Base-by-base conservation (phyloP, 2,329 filamentous ascomycete genomes). In the Talaromyces sp. region DNA sequence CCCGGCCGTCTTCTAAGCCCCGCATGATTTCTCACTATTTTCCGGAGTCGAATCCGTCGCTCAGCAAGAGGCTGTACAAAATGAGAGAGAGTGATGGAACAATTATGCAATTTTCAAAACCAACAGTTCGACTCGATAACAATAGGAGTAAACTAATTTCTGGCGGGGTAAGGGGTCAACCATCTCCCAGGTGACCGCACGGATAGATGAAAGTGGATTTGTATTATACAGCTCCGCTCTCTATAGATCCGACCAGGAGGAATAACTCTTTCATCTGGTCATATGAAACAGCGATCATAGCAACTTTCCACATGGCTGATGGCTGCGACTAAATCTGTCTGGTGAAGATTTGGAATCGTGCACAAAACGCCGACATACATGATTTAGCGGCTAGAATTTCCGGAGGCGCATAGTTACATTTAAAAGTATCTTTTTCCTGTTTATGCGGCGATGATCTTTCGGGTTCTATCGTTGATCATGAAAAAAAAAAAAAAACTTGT, bases 1-100 rank as follows among this genome's bases (percentile, higher is more conserved):
- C 61, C 51, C 74, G 69, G 56, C 70, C 72, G 38, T 71, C 73
- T 29, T 73, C 72, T 17, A 75, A 70, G 29, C 74, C 70, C 8
- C 70, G 73, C 73, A 75, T 75, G 67, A 22, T 31, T 31, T 19
- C 19, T 56, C 19, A 25, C 29, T 56, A 8, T 22, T 56, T 38
- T 36, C n/a, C n/a, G 29, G 31, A 15, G 53, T 25, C 19, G 53
- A 17, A 25, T 38, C 5, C 5, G 31, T 36, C 51, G n/a, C 17
- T 54, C 8, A 31, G n/a, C 27, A 34, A 38, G 13, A 25, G 11
- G 2, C 31, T 22, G n/a, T 7, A 56, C 31, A 25, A 25, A 38
- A 15, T 36, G 10, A 31, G n/a, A n/a, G n/a, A 22, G 10, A 54
- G 6, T 36, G n/a, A 38, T 34, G 17, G 51, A 36, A 36, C 51